A percentile compares a stretch with the other conserved stretches of the same genome.
Evolutionary conservation across 768 basidiomycete species (phyloP).

Genomic region (Calocera viscosa): DNA sequence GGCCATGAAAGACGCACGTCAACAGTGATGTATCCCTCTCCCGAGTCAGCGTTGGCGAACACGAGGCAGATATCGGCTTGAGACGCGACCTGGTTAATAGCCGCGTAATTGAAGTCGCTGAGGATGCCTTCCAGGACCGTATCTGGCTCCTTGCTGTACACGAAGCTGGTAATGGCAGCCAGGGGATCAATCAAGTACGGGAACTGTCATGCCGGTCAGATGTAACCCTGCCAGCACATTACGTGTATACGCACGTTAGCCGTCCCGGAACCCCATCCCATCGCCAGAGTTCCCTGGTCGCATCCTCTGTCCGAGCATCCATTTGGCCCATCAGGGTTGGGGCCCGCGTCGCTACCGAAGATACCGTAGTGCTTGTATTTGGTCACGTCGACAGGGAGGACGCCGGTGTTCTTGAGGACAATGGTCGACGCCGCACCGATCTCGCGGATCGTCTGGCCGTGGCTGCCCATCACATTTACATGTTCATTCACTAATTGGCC

Average conservation of each 20-base stretch:
- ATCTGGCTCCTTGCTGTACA: constrained; percentile 5
- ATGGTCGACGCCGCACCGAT: constrained; percentile 65
- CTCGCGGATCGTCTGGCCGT: constrained; percentile 52
- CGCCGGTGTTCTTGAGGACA: constrained; percentile 58
- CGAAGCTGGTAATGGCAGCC: constrained; percentile 15
- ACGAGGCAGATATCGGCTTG: constrained; percentile 59
- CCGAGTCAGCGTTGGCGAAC: constrained; percentile 72
- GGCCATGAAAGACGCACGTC: constrained; percentile 34
- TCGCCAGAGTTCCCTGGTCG: constrained; percentile 60
- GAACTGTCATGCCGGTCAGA: constrained; percentile 34
- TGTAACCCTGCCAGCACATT: neutral
- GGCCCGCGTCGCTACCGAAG: constrained; percentile 48
- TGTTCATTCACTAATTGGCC: constrained; percentile 26
- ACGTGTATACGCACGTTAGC: constrained; percentile 36
- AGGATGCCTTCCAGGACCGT: constrained; percentile 11
- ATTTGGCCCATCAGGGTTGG: constrained; percentile 56
- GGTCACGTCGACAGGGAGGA: constrained; percentile 39
- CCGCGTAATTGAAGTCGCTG: constrained; percentile 12
- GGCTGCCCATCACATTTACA: constrained; percentile 51
- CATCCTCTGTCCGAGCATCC: constrained; percentile 50
- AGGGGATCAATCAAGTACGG: constrained; percentile 21
- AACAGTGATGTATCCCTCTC: constrained; percentile 69
- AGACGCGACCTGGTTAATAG: constrained; percentile 22
- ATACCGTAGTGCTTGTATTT: constrained; percentile 40
- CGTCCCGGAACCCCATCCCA: constrained; percentile 91